Evolutionary conservation across 305 asterid species (phyloP).

Genomic region (Rubia peregrina): DNA sequence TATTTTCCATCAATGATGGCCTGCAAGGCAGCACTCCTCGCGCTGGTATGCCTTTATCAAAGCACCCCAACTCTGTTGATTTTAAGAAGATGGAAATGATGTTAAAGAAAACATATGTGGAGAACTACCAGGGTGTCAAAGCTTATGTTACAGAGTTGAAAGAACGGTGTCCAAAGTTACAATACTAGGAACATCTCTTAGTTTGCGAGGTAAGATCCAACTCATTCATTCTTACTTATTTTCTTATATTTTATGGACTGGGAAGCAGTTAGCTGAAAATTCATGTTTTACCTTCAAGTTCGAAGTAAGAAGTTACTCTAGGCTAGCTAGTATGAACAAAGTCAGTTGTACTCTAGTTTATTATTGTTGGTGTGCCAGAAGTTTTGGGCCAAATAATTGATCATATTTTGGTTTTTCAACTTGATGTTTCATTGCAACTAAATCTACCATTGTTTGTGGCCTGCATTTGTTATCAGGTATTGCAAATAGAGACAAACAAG

Average conservation of each 20-base stretch:
- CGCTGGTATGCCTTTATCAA: slow-evolving; percentile 33
- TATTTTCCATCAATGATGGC: slow-evolving; percentile 23
- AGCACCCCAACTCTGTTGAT: slow-evolving; percentile 55
- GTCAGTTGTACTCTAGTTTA: no score
- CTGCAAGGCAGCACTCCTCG: slow-evolving; percentile 30
- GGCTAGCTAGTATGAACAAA: no score
- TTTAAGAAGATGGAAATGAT: slow-evolving; percentile 82
- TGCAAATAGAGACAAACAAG: slow-evolving; percentile 77
- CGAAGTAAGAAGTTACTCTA: not conserved
- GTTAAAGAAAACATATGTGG: slow-evolving; percentile 90
- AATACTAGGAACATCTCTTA: slow-evolving; percentile 91
- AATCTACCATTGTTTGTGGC: not conserved
- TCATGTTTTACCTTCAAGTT: not conserved
- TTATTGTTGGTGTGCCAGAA: not conserved
- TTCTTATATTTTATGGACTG: slow-evolving; percentile 7
- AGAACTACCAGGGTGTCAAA: slow-evolving; percentile 74
- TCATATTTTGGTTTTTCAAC: not conserved
- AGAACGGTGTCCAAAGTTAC: slow-evolving; percentile 93
- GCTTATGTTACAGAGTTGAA: slow-evolving; percentile 82
- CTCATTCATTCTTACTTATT: not conserved
- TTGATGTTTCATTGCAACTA: not conserved
- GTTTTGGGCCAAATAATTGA: not conserved
- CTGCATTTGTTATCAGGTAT: slow-evolving; percentile 42
- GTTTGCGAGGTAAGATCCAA: slow-evolving; percentile 69
- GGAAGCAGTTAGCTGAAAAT: not conserved